Conservation (phyloP, 208 protist species). For the Acanthamoeba castellanii region DNA sequence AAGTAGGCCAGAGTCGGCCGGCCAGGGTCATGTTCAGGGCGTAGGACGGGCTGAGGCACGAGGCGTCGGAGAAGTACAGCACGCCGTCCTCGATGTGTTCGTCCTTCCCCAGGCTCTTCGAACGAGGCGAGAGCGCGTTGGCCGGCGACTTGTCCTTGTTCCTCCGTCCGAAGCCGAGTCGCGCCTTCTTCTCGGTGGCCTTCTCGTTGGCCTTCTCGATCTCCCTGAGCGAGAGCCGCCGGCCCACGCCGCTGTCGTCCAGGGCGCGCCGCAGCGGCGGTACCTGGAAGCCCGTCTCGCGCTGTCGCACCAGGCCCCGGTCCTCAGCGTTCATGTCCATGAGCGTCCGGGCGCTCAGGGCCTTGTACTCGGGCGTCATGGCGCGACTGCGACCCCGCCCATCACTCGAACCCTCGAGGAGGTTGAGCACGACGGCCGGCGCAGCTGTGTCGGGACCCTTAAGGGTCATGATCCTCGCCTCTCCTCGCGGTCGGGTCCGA, state of each 20-base stretch:
- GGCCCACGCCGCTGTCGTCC: neutral
- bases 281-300: neutral
- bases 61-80: neutral
- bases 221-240: neutral
- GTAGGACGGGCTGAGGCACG: conserved; percentile 4
- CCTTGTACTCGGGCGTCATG: too few relatives aligned
- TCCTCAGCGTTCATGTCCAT: too few relatives aligned
- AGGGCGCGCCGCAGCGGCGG: neutral
- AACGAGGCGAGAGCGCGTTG: neutral
- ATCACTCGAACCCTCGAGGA: too few relatives aligned
- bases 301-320: neutral
- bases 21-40: neutral
- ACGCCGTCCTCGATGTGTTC: neutral
- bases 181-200: conserved; percentile 12
- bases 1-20: neutral
- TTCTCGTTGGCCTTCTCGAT: neutral
- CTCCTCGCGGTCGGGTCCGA: too few relatives aligned
- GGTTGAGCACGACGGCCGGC: too few relatives aligned
- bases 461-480: too few relatives aligned
- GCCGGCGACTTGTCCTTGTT: neutral
- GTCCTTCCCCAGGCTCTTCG: neutral
- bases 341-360: too few relatives aligned
- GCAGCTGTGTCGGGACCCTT: too few relatives aligned
- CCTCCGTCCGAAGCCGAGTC: neutral
- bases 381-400: too few relatives aligned